Evolutionary conservation across 75 land plant species (phyloP).

Genomic region (Picea sitchensis): DNA sequence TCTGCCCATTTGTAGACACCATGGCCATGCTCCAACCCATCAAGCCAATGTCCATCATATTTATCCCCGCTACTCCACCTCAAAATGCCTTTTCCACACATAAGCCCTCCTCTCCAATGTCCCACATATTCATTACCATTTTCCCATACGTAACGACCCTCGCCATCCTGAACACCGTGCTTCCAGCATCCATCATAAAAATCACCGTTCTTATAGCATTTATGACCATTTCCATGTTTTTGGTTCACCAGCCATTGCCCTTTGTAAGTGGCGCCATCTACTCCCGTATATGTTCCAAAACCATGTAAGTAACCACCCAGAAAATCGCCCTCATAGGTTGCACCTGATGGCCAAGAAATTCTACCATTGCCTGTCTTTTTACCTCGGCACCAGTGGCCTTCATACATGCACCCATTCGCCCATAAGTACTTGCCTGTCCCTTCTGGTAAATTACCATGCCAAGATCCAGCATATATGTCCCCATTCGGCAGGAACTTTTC

Average conservation of each 20-base stretch:
- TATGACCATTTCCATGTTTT: constrained; percentile 57
- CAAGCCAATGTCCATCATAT: constrained; percentile 66
- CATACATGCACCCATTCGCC: constrained; percentile 81
- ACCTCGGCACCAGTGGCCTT: constrained; percentile 65
- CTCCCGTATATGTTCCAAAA: constrained; percentile 48
- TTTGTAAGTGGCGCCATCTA: constrained; percentile 54
- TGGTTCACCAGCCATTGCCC: constrained; percentile 66
- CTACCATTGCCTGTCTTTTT: constrained; percentile 61
- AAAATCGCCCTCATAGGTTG: constrained; percentile 76
- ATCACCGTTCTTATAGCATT: constrained; percentile 59
- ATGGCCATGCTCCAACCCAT: constrained; percentile 53
- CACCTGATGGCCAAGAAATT: constrained; percentile 81
- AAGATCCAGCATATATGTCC: constrained; percentile 62
- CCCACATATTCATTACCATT: constrained; percentile 60
- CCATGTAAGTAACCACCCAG: constrained; percentile 72
- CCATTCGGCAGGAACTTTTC: constrained; percentile 63
- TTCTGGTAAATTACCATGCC: constrained; percentile 49
- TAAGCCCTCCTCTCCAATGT: constrained; percentile 52
- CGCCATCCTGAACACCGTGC: constrained; percentile 57
- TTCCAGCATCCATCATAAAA: constrained; percentile 68
- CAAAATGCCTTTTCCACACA: constrained; percentile 49
- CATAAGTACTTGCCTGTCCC: constrained; percentile 73
- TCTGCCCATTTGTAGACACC: constrained; percentile 58
- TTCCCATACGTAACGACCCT: constrained; percentile 59
- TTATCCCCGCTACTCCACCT: constrained; percentile 52